Base-by-base conservation (phyloP, 2,329 filamentous ascomycete genomes). In the Gaeumannomyces tritici region DNA sequence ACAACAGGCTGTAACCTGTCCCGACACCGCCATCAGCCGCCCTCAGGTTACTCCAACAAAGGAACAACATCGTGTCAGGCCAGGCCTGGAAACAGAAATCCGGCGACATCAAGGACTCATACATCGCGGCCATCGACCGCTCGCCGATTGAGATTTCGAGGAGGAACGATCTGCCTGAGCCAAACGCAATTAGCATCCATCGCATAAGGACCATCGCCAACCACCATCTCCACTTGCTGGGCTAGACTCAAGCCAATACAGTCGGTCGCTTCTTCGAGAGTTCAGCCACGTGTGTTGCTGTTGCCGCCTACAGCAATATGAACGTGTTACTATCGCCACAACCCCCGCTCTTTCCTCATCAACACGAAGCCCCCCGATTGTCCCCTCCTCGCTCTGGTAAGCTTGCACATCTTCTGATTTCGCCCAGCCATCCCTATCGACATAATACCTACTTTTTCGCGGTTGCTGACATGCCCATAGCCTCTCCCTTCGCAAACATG, bases 291-390 rank as follows among this genome's bases (percentile, higher is more conserved):
- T 6, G 18, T 51, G 18, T 7, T 51, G 42, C 42, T 51, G 18
- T 8, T 9, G 42, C 42, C 21, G 42, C 57, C 28, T 21, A 62
- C 61, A 61, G 33, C 66, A 73, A 69, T 63, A 88, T 88, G 85
- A 87, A 87, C 73, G 78, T 85, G 72, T 72, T 87, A 73, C 73
- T 87, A 66, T 81, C 83, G 69, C 80, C 83, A 68, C 83, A 87
- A 72, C 83, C 83, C 61, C 77, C 83, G 64, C 76, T 82, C 67
- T 83, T 86, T 69, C 80, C 81, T 71, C 81, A 83, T 68, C 82
- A 83, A 67, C 81, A 84, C 80, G 82, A 85, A 69, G 75, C 76
- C 65, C 75, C 76, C 67, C 79, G 81, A 66, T 77, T 79, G 66
- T 85, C 82, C 64, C 81, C 81, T 59, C 78, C 80, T 66, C 79